phyloP scores from a whole-genome alignment of 1,284 basidiomycete species.

The Apiotrichum gracile region DNA sequence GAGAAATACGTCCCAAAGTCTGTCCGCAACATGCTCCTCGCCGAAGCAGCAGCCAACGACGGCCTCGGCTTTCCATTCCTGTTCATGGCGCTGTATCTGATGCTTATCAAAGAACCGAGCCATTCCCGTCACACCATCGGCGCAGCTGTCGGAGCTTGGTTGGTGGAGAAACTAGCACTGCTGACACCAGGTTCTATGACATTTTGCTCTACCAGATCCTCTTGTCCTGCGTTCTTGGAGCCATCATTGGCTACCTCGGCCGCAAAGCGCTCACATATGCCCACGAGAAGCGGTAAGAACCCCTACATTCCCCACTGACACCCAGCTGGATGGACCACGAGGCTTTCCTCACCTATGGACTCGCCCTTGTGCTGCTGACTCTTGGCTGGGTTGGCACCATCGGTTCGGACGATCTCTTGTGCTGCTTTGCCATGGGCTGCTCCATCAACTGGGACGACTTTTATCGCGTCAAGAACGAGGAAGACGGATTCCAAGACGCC shows the following conservation, averaged over 20 bases:
- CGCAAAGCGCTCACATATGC: conserved; percentile 35
- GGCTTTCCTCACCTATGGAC: conserved; percentile 43
- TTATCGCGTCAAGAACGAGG: conserved; percentile 52
- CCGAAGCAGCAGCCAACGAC: conserved; percentile 53
- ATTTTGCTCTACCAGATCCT: conserved; percentile 52
- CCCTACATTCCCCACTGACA: conserved; percentile 76
- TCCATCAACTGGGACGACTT: conserved; percentile 47
- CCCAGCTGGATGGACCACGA: conserved; percentile 44
- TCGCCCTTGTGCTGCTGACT: conserved; percentile 55
- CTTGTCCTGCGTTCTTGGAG: conserved; percentile 71
- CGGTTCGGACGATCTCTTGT: conserved; percentile 83
- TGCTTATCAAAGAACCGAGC: conserved; percentile 54
- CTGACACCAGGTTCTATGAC: conserved; percentile 38
- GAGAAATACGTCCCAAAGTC: conserved; percentile 42
- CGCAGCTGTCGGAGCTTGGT: conserved; percentile 59
- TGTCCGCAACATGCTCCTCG: conserved; percentile 45
- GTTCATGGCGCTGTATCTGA: conserved; percentile 82
- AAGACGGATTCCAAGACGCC: conserved; percentile 54
- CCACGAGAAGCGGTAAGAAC: conserved; percentile 45
- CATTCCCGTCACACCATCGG: conserved; percentile 48
- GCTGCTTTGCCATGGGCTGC: conserved; percentile 44
- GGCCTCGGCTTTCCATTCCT: conserved; percentile 93
- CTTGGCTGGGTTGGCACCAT: conserved; percentile 77
- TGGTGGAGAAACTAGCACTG: conserved; percentile 38
- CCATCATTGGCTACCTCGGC: conserved; percentile 61